phyloP scores from a whole-genome alignment of 1,139 yeast species.

The Geotrichum carabidarum region DNA sequence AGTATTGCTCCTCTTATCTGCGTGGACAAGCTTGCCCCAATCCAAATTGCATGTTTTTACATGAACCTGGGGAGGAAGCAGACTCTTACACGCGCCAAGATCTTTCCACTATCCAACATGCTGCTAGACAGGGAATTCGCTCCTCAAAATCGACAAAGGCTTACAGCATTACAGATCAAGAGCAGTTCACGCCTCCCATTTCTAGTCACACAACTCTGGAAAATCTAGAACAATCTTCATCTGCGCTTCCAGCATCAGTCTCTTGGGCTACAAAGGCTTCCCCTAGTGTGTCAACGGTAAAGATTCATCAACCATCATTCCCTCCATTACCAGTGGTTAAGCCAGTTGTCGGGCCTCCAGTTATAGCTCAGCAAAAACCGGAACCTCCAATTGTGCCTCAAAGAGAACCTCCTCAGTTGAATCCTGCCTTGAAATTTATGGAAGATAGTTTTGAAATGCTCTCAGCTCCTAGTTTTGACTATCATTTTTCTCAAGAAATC shows the following conservation, averaged over 20 bases:
- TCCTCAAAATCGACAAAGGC: slow-evolving; percentile 10
- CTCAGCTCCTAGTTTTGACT: slow-evolving; percentile 23
- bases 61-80: slow-evolving; percentile 99
- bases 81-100: slow-evolving; percentile 94
- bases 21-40: slow-evolving; percentile 96
- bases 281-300: slow-evolving; percentile 21
- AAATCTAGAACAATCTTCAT: slow-evolving; percentile 5
- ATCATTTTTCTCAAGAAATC: slow-evolving; percentile 11
- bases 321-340: slow-evolving; percentile 33
- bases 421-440: slow-evolving; percentile 32
- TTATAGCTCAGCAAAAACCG: slow-evolving; percentile 17
- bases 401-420: slow-evolving; percentile 32
- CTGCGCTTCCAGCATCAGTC: slow-evolving; percentile 37
- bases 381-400: slow-evolving; percentile 21
- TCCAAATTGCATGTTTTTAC: slow-evolving; percentile 98
- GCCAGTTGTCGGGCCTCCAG: slow-evolving; percentile 28
- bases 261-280: slow-evolving; percentile 40
- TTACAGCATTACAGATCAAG: slow-evolving; percentile 9
- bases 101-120: slow-evolving; percentile 67
- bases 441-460: slow-evolving; percentile 34
- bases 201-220: background rate
- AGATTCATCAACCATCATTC: slow-evolving; percentile 26
- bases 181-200: background rate
- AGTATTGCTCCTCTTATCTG: slow-evolving; percentile 90
- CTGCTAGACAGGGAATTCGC: slow-evolving; percentile 46